Base-by-base conservation (phyloP, 1,284 basidiomycete genomes). In the Tremellales sp. region DNA sequence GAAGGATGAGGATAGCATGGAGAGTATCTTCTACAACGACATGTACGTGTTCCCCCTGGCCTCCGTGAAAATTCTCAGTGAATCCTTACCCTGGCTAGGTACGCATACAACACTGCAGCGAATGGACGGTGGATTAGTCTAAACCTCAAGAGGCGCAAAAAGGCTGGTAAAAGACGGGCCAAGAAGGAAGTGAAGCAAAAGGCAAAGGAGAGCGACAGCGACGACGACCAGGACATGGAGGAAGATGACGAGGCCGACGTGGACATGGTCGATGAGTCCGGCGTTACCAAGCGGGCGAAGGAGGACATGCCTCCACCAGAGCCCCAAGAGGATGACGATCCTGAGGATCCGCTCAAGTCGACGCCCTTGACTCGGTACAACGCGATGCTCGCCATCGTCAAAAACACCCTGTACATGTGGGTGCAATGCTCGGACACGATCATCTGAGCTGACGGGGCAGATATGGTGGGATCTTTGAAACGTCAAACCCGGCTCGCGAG, bases 21-120 rank as follows among this genome's bases (percentile, higher is more conserved):
- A 90, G 53, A 88, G 85, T 56, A 78, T 84, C 1, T 92, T 92
- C 65, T 87, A 85, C 77, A 89, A 89, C 54, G 89, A 91, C 61
- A 56, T 91, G 86, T 87, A 53, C 49, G 81, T 76, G n/a, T n/a
- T n/a, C n/a, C 10, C 10, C 19, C 6, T 15, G 33, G n/a, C 29
- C n/a, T 12, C 10, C 3, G 13, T 19, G 15, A 11, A 44, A 37
- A 47, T 12, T 26, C 13, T 2, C 13, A 7, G 15, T 23, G 2
- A 43, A n/a, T n/a, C 17, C 22, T 17, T 45, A 17, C 41, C 23
- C 13, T 12, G 23, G 21, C 0, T 56, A 89, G 87, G 57, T 87
- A 82, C 63, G 89, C 84, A 0, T 94, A 94, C 68, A 86, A 89
- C 58, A 77, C 87, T 1, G 65, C 76, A 0, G 87, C 85, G 0